Percentiles rank a stretch among this genome's conserved stretches.
phyloP scores from a whole-genome alignment of 768 basidiomycete genomes.

The Chlorophyllum brunneum region DNA sequence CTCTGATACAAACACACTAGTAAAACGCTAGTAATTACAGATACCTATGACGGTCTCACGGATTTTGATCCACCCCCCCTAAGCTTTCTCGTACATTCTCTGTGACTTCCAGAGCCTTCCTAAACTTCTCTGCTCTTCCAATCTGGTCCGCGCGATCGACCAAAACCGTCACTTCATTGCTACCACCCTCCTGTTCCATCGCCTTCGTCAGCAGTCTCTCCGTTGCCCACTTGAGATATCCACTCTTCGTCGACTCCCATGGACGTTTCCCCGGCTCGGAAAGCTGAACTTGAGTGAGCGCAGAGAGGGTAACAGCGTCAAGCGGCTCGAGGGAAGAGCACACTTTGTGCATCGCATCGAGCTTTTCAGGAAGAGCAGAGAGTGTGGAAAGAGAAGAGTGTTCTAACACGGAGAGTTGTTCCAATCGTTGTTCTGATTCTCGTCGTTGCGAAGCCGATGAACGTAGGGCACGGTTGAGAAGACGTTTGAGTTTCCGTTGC shows the following conservation, averaged over 20 bases:
- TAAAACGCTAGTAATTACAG: too few relatives aligned
- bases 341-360: slow-evolving; percentile 3
- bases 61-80: slow-evolving; percentile 1
- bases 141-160: not conserved
- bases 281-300: slow-evolving; percentile 7
- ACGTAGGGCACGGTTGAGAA: not conserved
- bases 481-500: slow-evolving; percentile 8
- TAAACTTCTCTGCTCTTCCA: slow-evolving; percentile 5
- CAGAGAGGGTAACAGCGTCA: slow-evolving; percentile 2
- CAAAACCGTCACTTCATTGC: not conserved
- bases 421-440: not conserved
- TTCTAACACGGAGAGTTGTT: slow-evolving; percentile 5
- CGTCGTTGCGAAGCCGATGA: not conserved
- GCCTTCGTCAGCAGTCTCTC: not conserved
- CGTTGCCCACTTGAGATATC: slow-evolving; percentile 9
- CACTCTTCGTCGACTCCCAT: slow-evolving; percentile 14
- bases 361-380: not conserved
- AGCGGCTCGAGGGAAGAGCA: slow-evolving; percentile 9
- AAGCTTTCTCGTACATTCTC: slow-evolving; percentile 4
- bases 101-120: slow-evolving; percentile 7
- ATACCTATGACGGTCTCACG: too few relatives aligned
- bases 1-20: too few relatives aligned
- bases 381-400: slow-evolving; percentile 4
- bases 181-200: not conserved
- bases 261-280: slow-evolving; percentile 11